Conservation (phyloP, 495 filamentous ascomycete species). For the Patellaria atrata region DNA sequence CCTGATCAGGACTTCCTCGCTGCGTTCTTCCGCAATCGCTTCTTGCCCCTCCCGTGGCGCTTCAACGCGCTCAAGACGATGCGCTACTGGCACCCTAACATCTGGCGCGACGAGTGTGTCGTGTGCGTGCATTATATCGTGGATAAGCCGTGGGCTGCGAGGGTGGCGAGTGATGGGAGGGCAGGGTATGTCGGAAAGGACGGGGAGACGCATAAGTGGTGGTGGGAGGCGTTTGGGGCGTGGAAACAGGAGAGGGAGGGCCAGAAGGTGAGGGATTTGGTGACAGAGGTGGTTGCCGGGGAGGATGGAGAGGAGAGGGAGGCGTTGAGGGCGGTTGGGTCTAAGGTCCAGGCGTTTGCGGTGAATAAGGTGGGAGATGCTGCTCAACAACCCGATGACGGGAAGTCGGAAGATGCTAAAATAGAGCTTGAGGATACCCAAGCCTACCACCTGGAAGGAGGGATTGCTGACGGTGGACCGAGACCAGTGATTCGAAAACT, state of each 20-base stretch:
- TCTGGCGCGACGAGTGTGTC: conserved; percentile 40
- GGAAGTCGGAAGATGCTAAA: no score
- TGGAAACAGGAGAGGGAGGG: conserved; percentile 23
- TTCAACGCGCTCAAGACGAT: conserved; percentile 43
- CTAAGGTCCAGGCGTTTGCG: background rate
- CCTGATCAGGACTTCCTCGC: conserved; percentile 42
- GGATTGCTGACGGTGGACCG: no score
- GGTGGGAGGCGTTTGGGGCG: conserved; percentile 29
- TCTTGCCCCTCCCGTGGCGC: conserved; percentile 22
- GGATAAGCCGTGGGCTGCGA: conserved; percentile 40
- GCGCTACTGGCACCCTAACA: conserved; percentile 35
- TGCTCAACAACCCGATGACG: background rate
- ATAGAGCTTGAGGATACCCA: no score
- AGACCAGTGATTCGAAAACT: no score
- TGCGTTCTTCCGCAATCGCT: conserved; percentile 29
- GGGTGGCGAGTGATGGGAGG: conserved; percentile 28
- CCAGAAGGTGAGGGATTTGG: conserved; percentile 3
- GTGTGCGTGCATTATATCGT: conserved; percentile 39
- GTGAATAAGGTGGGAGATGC: background rate
- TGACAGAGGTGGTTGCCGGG: background rate
- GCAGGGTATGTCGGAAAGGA: conserved; percentile 33
- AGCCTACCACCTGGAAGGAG: no score
- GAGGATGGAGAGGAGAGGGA: background rate
- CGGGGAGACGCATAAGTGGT: conserved; percentile 34
- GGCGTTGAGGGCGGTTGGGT: background rate